A percentile compares a stretch with the other conserved stretches of the same genome.
These are phyloP conservation scores for Moesziomyces sp. DNA, from an alignment of 1,284 basidiomycete species.

Conservation along the genomic window DNA sequence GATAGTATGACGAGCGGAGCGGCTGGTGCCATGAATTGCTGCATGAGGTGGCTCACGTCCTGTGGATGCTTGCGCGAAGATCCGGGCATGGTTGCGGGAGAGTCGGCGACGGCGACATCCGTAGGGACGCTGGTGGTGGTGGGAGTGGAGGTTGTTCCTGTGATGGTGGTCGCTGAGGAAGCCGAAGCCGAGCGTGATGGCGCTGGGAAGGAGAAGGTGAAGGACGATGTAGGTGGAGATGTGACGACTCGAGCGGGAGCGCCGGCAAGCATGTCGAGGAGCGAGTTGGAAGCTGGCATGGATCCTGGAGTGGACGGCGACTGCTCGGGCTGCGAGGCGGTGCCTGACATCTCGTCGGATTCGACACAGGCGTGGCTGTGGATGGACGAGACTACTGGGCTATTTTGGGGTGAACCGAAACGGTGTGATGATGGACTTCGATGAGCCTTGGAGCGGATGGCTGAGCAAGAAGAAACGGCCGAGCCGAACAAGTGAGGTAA, in stretches of 20 bases:
- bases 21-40: constrained; percentile 30
- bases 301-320: background rate
- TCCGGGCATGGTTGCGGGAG: constrained; percentile 5
- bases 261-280: constrained; percentile 43
- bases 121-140: background rate
- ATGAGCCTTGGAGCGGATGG: no score
- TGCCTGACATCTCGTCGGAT: constrained; percentile 10
- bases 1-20: constrained; percentile 7
- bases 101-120: background rate
- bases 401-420: constrained; percentile 6
- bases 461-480: constrained; percentile 2
- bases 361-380: no score
- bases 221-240: constrained; percentile 18
- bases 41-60: constrained; percentile 27
- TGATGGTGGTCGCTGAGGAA: background rate
- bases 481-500: constrained; percentile 2
- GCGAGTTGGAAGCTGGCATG: constrained; percentile 25
- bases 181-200: constrained; percentile 1
- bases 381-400: background rate
- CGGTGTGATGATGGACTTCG: no score
- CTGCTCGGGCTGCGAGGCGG: background rate
- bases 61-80: constrained; percentile 3
- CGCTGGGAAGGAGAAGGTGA: background rate
- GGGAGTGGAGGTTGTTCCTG: background rate
- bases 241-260: constrained; percentile 31